Evolutionary conservation across 2,329 filamentous ascomycete genomes (phyloP), one percentile per base, ranked within the genome.

Genomic region (Colletotrichum eleusines): DNA sequence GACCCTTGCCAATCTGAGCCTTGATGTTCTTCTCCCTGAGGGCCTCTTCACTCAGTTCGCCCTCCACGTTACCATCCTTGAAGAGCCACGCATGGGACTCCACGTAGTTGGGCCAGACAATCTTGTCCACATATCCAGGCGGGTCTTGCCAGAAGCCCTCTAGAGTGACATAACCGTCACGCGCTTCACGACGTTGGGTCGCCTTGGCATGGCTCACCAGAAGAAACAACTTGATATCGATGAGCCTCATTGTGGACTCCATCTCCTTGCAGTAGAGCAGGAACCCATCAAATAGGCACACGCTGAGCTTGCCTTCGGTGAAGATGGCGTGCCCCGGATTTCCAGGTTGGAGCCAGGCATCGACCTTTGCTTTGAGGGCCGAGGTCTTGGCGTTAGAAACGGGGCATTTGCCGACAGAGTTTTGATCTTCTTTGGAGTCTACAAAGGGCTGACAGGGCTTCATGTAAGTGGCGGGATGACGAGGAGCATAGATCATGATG

Each of bases 131-230:
- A 79, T 98, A 99, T 0, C 94, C 95, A 0, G 94, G 94, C 0
- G 96, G 96, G 80, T 99, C 96, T 67, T 91, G 87, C 96, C 96
- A 99, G 83, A 98, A 99, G 35, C 95, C 95, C 77, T 98, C 90
- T 6, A 92, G 81, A 3, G 93, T 95, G 38, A 94, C 92, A 79
- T 96, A 96, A 14, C 93, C 93, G 74, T 87, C 89, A 64, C 93
- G 84, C 0, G 89, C 89, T 77, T 92, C 89, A 38, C 93, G 84
- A 31, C 93, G 85, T 42, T 84, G 81, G 76, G 91, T 92, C 3
- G 91, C 91, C 50, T 82, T 87, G 16, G 82, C 83, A 70, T 91
- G 91, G 35, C 89, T 88, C 1, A 93, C 92, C 0, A 90, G 88
- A 23, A 98, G 81, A 76, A 98, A 95, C 4, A 98, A 81, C 76